Evolutionary conservation across 164 flowering plant genomes (phyloP).

Genomic region (Tetrastigma voinierianum): DNA sequence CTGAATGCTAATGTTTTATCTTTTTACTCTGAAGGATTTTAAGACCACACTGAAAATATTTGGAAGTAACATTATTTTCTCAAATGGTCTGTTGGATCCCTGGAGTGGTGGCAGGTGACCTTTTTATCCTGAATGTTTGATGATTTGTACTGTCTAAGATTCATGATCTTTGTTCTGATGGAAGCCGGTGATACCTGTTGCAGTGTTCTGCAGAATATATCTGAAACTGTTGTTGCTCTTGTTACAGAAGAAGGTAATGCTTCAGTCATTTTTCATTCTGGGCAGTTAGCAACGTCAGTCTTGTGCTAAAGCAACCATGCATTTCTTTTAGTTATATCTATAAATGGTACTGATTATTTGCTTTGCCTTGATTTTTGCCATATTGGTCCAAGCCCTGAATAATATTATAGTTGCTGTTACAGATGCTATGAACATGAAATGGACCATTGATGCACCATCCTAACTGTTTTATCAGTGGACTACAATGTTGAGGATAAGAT

Average conservation of each 20-base stretch:
- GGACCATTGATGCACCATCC: neutral
- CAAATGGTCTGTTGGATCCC: conserved; percentile 93
- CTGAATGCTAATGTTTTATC: conserved; percentile 1
- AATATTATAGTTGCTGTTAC: neutral
- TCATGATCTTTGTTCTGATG: conserved; percentile 12
- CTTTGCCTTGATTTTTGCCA: neutral
- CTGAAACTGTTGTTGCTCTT: conserved; percentile 74
- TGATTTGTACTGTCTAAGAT: neutral
- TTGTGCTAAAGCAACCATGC: neutral
- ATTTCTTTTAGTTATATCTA: neutral
- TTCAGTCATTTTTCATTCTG: neutral
- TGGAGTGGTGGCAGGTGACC: conserved; percentile 95
- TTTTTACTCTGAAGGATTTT: conserved; percentile 48
- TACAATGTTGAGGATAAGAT: neutral
- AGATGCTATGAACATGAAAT: neutral
- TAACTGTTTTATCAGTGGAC: neutral
- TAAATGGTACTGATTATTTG: neutral
- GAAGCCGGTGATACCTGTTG: conserved; percentile 12
- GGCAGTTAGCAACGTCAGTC: neutral
- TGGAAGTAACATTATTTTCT: conserved; percentile 93
- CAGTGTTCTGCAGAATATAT: conserved; percentile 83
- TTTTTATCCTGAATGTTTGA: conserved; percentile 5
- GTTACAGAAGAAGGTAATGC: conserved; percentile 74
- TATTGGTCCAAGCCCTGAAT: neutral
- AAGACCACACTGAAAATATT: conserved; percentile 41